phyloP scores from a whole-genome alignment of 257 asterid genomes.

The Buddleja alternifolia region DNA sequence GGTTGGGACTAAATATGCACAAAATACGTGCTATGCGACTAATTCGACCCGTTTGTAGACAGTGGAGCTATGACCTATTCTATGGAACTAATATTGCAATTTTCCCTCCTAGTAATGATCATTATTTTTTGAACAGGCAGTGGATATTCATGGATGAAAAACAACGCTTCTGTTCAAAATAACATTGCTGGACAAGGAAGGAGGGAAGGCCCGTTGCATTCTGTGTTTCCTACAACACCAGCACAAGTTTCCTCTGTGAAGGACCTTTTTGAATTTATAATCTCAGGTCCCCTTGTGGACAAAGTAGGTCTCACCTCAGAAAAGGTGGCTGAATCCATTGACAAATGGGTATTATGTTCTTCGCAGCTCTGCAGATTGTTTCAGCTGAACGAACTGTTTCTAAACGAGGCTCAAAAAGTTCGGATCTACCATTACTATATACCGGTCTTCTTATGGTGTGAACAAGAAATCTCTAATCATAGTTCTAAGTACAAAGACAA shows the following conservation, averaged over 20 bases:
- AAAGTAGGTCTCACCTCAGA: constrained; percentile 69
- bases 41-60: too few relatives aligned
- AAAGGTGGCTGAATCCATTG: constrained; percentile 83
- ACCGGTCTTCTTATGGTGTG: constrained; percentile 97
- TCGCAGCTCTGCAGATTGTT: constrained; percentile 85
- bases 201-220: constrained; percentile 45
- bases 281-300: constrained; percentile 70
- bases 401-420: constrained; percentile 76
- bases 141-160: constrained; percentile 63
- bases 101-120: constrained; percentile 6
- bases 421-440: constrained; percentile 90
- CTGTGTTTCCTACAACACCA: constrained; percentile 43
- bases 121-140: constrained; percentile 46
- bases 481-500: constrained; percentile 58
- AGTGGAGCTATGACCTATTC: too few relatives aligned
- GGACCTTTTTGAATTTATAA: constrained; percentile 81
- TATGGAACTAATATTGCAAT: background rate
- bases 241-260: constrained; percentile 70
- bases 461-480: constrained; percentile 73
- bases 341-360: constrained; percentile 80
- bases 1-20: too few relatives aligned
- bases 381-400: constrained; percentile 67
- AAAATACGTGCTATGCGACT: too few relatives aligned
- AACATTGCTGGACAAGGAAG: constrained; percentile 37
- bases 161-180: constrained; percentile 34